These are phyloP conservation scores for Ceratobasidium sp. DNA, from an alignment of 1,284 basidiomycete genomes.

Conservation along the genomic window DNA sequence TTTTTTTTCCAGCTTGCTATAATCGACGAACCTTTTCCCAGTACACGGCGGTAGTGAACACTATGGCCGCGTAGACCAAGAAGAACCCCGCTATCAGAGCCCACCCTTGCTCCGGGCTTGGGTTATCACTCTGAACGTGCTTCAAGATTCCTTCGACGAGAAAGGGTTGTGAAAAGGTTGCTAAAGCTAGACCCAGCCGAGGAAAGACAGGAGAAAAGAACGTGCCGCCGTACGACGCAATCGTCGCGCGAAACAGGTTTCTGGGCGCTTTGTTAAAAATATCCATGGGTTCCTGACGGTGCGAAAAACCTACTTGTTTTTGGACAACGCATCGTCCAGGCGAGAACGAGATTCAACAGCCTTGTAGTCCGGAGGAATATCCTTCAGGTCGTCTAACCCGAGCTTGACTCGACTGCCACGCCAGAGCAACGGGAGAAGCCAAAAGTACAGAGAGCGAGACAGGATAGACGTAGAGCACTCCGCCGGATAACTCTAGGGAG, in stretches of 20 bases:
- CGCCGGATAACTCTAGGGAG: constrained; percentile 1
- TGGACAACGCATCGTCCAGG: neutral
- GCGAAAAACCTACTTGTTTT: neutral
- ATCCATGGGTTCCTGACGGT: too few species aligned
- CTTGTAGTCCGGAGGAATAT: constrained; percentile 15
- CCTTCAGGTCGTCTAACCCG: constrained; percentile 5
- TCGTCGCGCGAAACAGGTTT: neutral
- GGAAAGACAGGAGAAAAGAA: constrained; percentile 8
- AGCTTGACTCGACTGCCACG: constrained; percentile 11
- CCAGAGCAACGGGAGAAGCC: constrained; percentile 6
- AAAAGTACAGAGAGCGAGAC: constrained; percentile 2
- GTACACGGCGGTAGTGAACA: constrained; percentile 24
- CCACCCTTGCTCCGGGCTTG: neutral
- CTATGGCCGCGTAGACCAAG: constrained; percentile 19
- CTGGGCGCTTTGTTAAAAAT: neutral
- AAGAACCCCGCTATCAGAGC: constrained; percentile 10
- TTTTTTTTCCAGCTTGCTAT: too few species aligned
- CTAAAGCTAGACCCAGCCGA: constrained; percentile 1
- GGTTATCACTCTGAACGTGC: constrained; percentile 1
- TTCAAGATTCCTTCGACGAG: neutral
- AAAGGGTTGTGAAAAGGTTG: constrained; percentile 17
- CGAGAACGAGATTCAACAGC: constrained; percentile 1
- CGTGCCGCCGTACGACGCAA: neutral
- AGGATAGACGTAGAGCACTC: constrained; percentile 21
- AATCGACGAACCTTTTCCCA: constrained; percentile 23